Evolutionary conservation across 768 basidiomycete species (phyloP), one percentile per base, ranked within the genome.

Genomic region (Crepidotus variabilis): DNA sequence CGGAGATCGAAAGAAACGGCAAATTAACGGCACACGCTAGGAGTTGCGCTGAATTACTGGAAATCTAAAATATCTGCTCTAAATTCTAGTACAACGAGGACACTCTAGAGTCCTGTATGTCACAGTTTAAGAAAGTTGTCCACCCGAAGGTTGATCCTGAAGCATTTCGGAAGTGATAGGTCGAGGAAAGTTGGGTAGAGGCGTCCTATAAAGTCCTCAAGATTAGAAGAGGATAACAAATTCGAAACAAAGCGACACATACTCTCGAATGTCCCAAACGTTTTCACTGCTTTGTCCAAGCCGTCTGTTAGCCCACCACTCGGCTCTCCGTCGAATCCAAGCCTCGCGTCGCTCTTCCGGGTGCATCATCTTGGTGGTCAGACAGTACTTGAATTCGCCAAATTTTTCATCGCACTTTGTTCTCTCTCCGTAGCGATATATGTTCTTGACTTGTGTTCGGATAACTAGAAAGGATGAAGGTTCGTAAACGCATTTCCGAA

Each of bases 361-460:
- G 52, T 87, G 80, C 70, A 91, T 75, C 11, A 82, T 78, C 71
- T 94, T 96, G 58, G 89, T 74, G 58, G 85, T 87, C 76, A 96
- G 75, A 72, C 96, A 99, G 71, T 91, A 96, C 72, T 97, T 97
- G 80, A 96, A 95, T 64, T 96, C 94, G 56, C 92, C 87, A 67
- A 87, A 79, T 68, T 96, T 94, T 47, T 78, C 77, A 0, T 75
- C 76, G 71, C 95, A 98, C 54, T 85, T 81, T 0, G 82, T 76
- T 55, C 85, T 80, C 56, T 82, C 72, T 6, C 96, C 96, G 61
- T 88, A 85, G 66, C 96, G 84, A 71, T 98, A 98, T 52, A 98
- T 72, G 1, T 88, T 87, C 63, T 87, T 88, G 50, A 94, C 69
- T 71, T 98, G 96, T 18, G 84, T 80, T 36, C 85, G 83, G 33